A percentile compares a stretch with the other conserved stretches of the same genome.
These are phyloP conservation scores for Amanita jacksonii DNA, from an alignment of 768 basidiomycete species.

Conservation along the genomic window DNA sequence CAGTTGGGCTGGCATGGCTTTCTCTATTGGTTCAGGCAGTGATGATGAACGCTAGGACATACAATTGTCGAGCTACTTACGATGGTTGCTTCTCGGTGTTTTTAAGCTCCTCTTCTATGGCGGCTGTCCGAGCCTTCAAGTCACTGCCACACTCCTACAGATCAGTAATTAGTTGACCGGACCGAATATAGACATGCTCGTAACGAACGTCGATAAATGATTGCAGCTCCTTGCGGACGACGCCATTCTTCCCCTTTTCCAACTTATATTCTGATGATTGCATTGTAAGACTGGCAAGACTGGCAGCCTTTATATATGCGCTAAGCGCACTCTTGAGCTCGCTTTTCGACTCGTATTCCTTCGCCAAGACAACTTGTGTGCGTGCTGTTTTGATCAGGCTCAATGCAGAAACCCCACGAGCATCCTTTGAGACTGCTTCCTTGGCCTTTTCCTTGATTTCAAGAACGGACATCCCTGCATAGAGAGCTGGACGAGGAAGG, in stretches of 20 bases:
- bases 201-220: conserved; percentile 54
- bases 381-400: conserved; percentile 57
- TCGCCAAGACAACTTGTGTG: conserved; percentile 43
- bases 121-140: conserved; percentile 24
- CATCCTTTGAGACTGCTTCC: conserved; percentile 38
- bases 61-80: conserved; percentile 18
- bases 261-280: conserved; percentile 51
- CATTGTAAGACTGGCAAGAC: conserved; percentile 47
- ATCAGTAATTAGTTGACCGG: conserved; percentile 3
- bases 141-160: conserved; percentile 29
- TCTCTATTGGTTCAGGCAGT: conserved; percentile 9
- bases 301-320: conserved; percentile 52
- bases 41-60: neutral
- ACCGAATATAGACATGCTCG: too few species aligned
- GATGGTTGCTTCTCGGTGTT: conserved; percentile 28
- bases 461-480: conserved; percentile 28
- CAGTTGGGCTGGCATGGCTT: conserved; percentile 25
- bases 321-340: conserved; percentile 54
- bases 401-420: conserved; percentile 49
- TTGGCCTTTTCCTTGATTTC: conserved; percentile 37
- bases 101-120: conserved; percentile 39
- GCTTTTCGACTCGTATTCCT: conserved; percentile 41
- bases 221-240: conserved; percentile 51
- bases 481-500: conserved; percentile 8
- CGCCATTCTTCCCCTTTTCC: conserved; percentile 39